Evolutionary conservation across 208 protist species (phyloP).

Genomic region (Herpetomonas samuelpessoai): DNA sequence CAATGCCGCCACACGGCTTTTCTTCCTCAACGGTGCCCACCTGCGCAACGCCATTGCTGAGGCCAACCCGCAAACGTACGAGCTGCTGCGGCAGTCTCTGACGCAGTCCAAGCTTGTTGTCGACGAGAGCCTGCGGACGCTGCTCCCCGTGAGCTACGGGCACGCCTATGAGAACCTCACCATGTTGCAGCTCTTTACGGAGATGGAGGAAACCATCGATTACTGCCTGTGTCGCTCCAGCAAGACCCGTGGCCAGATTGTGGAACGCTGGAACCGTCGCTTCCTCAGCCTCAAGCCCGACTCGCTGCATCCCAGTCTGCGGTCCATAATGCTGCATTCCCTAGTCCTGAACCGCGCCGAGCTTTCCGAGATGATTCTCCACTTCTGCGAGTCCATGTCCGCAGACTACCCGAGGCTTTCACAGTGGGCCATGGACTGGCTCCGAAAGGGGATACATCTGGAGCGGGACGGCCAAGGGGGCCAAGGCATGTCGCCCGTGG

Average conservation of each 20-base stretch:
- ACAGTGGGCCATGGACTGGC: slow-evolving; percentile 86
- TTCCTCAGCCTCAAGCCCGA: slow-evolving; percentile 88
- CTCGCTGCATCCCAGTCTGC: slow-evolving; percentile 93
- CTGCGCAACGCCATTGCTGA: slow-evolving; percentile 47
- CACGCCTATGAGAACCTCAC: slow-evolving; percentile 96
- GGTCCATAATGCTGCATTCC: slow-evolving; percentile 95
- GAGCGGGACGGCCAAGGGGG: slow-evolving; percentile 20
- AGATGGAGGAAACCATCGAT: slow-evolving; percentile 98
- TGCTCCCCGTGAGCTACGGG: slow-evolving; percentile 83
- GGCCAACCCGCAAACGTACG: slow-evolving; percentile 25
- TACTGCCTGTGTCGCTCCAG: slow-evolving; percentile 52
- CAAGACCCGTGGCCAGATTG: slow-evolving; percentile 61
- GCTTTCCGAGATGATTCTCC: slow-evolving; percentile 96
- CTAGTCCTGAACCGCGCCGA: slow-evolving; percentile 93
- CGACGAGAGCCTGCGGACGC: slow-evolving; percentile 84
- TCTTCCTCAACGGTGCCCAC: slow-evolving; percentile 67
- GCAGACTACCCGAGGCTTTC: slow-evolving; percentile 77
- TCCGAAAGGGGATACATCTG: slow-evolving; percentile 20
- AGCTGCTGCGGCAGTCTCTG: slow-evolving; percentile 45
- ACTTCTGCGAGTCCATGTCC: slow-evolving; percentile 90
- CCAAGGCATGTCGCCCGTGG: slow-evolving; percentile 14
- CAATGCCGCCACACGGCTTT: slow-evolving; percentile 57
- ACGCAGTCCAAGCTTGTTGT: slow-evolving; percentile 71
- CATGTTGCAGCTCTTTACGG: slow-evolving; percentile 97
- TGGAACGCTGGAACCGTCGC: slow-evolving; percentile 75